These are phyloP conservation scores for Aspergillus tamarii DNA, from an alignment of 2,329 filamentous ascomycete species.

Conservation along the genomic window DNA sequence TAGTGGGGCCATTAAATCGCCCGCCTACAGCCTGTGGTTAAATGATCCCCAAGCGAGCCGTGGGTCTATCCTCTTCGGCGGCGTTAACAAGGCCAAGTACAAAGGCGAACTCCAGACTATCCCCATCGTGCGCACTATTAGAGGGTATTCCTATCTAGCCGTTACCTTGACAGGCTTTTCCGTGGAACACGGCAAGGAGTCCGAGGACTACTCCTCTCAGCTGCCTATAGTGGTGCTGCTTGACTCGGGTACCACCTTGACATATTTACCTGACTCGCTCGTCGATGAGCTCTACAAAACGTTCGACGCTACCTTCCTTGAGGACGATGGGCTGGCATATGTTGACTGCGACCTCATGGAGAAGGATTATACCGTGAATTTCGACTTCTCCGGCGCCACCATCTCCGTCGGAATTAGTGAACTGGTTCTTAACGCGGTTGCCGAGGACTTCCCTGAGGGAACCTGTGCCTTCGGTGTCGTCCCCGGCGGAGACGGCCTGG, in stretches of 20 bases:
- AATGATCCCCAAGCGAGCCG: slow-evolving; percentile 66
- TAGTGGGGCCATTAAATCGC: slow-evolving; percentile 63
- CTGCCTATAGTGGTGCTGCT: slow-evolving; percentile 65
- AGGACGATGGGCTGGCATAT: slow-evolving; percentile 52
- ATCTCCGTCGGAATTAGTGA: slow-evolving; percentile 60
- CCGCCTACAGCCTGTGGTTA: slow-evolving; percentile 72
- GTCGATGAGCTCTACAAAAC: slow-evolving; percentile 56
- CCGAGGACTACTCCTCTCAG: slow-evolving; percentile 20
- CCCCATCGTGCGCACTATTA: slow-evolving; percentile 59
- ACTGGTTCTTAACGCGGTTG: slow-evolving; percentile 64
- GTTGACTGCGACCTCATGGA: slow-evolving; percentile 55
- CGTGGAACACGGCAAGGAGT: slow-evolving; percentile 31
- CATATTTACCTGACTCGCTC: slow-evolving; percentile 63
- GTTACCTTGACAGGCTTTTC: slow-evolving; percentile 65
- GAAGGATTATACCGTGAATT: slow-evolving; percentile 53
- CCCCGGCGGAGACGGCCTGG: slow-evolving; percentile 53
- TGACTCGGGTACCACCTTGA: slow-evolving; percentile 70
- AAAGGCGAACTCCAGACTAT: slow-evolving; percentile 63
- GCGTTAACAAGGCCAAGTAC: slow-evolving; percentile 68
- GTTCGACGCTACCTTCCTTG: slow-evolving; percentile 61
- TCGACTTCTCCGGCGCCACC: slow-evolving; percentile 56
- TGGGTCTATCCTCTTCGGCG: slow-evolving; percentile 72
- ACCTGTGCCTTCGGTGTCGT: slow-evolving; percentile 71
- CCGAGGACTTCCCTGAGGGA: slow-evolving; percentile 57
- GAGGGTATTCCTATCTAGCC: slow-evolving; percentile 62